A percentile compares a stretch with the other conserved stretches of the same genome.
Evolutionary conservation across 148 eudicot species (phyloP).

Genomic region (Persicaria tinctoria): DNA sequence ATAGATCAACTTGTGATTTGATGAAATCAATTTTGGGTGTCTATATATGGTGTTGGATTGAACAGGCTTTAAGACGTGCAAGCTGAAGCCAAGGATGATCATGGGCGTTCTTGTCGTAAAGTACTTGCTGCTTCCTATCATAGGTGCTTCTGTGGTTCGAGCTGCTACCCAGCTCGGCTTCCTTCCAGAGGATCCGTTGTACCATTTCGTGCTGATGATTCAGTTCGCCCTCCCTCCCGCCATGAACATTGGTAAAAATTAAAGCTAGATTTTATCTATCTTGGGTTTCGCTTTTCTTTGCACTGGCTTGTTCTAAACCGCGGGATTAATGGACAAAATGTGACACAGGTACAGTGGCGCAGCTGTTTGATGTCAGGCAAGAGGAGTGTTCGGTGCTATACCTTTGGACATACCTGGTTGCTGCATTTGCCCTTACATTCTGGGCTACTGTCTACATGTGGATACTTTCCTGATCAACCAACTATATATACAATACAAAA

Average conservation of each 20-base stretch:
- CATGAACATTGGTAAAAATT: conserved; percentile 63
- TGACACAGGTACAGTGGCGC: conserved; percentile 46
- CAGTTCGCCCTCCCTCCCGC: conserved; percentile 88
- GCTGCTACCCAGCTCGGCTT: conserved; percentile 48
- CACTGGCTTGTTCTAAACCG: too few species aligned
- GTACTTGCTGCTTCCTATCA: conserved; percentile 51
- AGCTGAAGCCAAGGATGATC: conserved; percentile 26
- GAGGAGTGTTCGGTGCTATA: conserved; percentile 54
- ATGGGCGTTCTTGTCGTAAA: conserved; percentile 47
- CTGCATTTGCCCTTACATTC: conserved; percentile 41
- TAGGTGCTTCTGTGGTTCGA: conserved; percentile 61
- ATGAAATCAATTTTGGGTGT: not conserved
- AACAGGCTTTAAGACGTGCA: conserved; percentile 52
- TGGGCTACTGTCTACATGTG: conserved; percentile 65
- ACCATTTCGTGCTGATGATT: conserved; percentile 61
- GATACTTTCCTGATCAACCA: conserved; percentile 33
- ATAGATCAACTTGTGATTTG: too few species aligned
- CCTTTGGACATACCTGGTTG: conserved; percentile 54
- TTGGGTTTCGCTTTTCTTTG: too few species aligned
- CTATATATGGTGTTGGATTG: not conserved
- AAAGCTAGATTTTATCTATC: too few species aligned
- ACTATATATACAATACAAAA: not conserved
- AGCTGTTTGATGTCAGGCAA: conserved; percentile 51
- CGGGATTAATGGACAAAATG: not conserved
- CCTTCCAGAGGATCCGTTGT: conserved; percentile 73